Evolutionary conservation across 306 rosid genomes (phyloP).

Genomic region (Canavalia ensiformis): DNA sequence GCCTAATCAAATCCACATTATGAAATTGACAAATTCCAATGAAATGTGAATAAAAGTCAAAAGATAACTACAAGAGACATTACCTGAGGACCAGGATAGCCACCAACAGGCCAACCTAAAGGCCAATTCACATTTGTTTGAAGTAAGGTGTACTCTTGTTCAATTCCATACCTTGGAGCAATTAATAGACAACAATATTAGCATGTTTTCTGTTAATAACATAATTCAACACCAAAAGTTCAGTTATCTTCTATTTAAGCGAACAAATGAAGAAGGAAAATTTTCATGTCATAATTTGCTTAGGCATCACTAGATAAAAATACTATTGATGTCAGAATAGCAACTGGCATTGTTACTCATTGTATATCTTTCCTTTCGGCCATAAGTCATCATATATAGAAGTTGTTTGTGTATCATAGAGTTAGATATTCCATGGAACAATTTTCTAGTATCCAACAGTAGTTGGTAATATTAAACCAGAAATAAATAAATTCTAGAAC

Average conservation of each 20-base stretch:
- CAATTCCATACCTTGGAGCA: conserved; percentile 88
- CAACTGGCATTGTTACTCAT: conserved; percentile 21
- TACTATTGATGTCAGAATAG: conserved; percentile 12
- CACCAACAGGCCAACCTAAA: conserved; percentile 98
- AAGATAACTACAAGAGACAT: conserved; percentile 11
- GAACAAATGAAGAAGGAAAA: conserved; percentile 30
- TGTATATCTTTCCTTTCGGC: background rate
- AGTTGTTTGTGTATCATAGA: conserved; percentile 14
- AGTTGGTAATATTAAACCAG: conserved; percentile 7
- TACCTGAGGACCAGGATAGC: conserved; percentile 99
- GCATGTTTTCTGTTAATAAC: conserved; percentile 38
- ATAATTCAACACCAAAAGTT: conserved; percentile 43
- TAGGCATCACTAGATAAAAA: conserved; percentile 13
- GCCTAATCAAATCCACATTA: conserved; percentile 19
- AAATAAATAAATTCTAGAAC: conserved; percentile 1
- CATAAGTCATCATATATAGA: conserved; percentile 20
- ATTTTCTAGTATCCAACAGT: conserved; percentile 4
- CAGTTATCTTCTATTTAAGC: conserved; percentile 36
- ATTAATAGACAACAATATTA: conserved; percentile 52
- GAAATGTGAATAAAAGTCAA: conserved; percentile 43
- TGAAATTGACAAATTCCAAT: background rate
- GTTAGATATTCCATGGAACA: background rate
- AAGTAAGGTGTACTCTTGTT: conserved; percentile 98
- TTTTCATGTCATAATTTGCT: conserved; percentile 9
- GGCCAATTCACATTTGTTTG: conserved; percentile 96